Base-by-base conservation (phyloP, 2,329 filamentous ascomycete species). In the Colletotrichum agaves region DNA sequence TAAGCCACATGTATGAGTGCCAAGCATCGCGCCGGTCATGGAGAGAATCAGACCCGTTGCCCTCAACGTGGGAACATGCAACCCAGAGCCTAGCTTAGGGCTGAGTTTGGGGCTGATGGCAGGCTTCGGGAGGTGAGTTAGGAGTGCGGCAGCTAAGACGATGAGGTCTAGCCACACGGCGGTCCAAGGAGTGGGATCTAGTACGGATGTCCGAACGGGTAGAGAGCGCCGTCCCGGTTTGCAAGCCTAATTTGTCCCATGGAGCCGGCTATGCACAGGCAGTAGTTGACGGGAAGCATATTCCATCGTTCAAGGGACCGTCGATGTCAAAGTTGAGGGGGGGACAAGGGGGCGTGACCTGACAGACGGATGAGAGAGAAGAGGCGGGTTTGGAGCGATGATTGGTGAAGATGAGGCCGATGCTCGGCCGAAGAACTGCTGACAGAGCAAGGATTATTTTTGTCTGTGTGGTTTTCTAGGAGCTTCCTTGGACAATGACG, bases 361-460 rank as follows among this genome's bases (percentile, higher is more conserved):
- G 61, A 35, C 8, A 50, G 35, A 37, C 27, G 10, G 46, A 46
- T 57, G 50, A 35, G 49, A 31, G 49, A 57, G 12, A 50, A 17
- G 35, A 44, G 5, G 35, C 31, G 43, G 27, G 21, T 57, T 35
- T 15, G 19, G n/a, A 2, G 23, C 23, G 27, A 23, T 67, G 56
- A 69, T 69, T 69, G 66, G 66, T 19, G 44, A 19, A 19, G 19
- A 3, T 17, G 37, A 4, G 23, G 60, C 27, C 21, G n/a, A 13
- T 44, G 56, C 19, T 46, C 12, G 57, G 39, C 11, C 31, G 43
- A 49, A 37, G 4, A 49, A 50, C 35, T 61, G 66, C 66, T 69
- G 49, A 69, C 66, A 61, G 56, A 69, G 57, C 55, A 57, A 61
- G 47, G 35, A 49, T 17, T 66, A 69, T 69, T 66, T 69, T 69